phyloP scores from a whole-genome alignment of 2,329 filamentous ascomycete species.

The Botrytis fabae region DNA sequence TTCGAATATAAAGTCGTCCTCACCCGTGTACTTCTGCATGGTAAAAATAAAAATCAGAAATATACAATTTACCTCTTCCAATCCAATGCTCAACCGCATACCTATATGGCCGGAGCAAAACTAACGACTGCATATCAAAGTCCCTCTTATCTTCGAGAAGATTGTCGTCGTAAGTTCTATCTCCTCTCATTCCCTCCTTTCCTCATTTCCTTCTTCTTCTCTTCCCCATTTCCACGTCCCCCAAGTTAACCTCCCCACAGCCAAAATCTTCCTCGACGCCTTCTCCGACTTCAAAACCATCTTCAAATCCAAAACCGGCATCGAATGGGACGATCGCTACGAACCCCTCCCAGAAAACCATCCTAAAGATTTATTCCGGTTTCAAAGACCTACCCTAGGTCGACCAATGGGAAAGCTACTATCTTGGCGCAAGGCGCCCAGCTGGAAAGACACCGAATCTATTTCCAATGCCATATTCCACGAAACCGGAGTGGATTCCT shows the following conservation, averaged over 20 bases:
- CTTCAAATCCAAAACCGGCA: conserved; percentile 58
- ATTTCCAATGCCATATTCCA: neutral
- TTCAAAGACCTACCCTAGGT: conserved; percentile 25
- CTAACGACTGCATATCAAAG: conserved; percentile 42
- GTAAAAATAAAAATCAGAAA: conserved; percentile 55
- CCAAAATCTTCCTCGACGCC: conserved; percentile 48
- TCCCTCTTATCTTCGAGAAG: conserved; percentile 41
- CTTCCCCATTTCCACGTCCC: too few species aligned
- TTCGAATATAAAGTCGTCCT: conserved; percentile 67
- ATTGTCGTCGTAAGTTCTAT: conserved; percentile 37
- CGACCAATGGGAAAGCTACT: conserved; percentile 30
- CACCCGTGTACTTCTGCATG: conserved; percentile 50
- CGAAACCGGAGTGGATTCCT: conserved; percentile 2
- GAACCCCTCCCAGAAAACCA: conserved; percentile 24
- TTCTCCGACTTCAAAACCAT: conserved; percentile 55
- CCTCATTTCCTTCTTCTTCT: too few species aligned
- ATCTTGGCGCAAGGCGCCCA: conserved; percentile 17
- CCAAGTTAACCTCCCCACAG: neutral
- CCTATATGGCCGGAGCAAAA: conserved; percentile 62
- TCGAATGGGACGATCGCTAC: conserved; percentile 58
- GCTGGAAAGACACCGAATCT: neutral
- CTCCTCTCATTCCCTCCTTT: neutral
- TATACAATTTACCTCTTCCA: conserved; percentile 65
- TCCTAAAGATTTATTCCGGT: conserved; percentile 23
- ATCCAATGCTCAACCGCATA: conserved; percentile 57